Conservation (phyloP, 192 early-diverging fungal genomes). For the Pilobolus umbonatus region DNA sequence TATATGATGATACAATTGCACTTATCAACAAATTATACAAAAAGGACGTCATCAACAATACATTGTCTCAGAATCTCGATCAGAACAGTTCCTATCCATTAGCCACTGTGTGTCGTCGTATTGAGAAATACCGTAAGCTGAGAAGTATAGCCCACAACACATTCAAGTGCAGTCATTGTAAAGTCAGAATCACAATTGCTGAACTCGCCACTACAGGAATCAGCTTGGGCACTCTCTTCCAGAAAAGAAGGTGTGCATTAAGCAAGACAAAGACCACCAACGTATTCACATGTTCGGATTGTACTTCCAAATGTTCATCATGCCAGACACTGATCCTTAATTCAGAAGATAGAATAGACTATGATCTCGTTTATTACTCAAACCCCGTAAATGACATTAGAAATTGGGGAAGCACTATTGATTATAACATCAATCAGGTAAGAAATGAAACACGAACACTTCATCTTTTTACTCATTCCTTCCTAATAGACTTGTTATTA, state of each 20-base stretch:
- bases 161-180: conserved; percentile 5
- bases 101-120: conserved; percentile 15
- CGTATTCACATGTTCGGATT: neutral
- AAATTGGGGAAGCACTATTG: conserved; percentile 6
- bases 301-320: neutral
- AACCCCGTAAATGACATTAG: neutral
- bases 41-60: neutral
- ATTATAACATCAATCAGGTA: conserved; percentile 13
- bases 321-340: neutral
- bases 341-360: neutral
- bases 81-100: conserved; percentile 2
- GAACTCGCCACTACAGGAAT: neutral
- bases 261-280: neutral
- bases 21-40: neutral
- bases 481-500: neutral
- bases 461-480: neutral
- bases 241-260: neutral
- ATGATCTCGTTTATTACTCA: neutral
- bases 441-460: neutral
- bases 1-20: conserved; percentile 9
- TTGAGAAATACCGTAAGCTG: conserved; percentile 5
- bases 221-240: neutral
- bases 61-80: neutral
- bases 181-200: neutral
- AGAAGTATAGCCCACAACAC: neutral